Percentiles rank a stretch among this genome's conserved stretches.
These are phyloP conservation scores for Pyrenopolyporus hunteri DNA, from an alignment of 495 filamentous ascomycete species.

Conservation along the genomic window DNA sequence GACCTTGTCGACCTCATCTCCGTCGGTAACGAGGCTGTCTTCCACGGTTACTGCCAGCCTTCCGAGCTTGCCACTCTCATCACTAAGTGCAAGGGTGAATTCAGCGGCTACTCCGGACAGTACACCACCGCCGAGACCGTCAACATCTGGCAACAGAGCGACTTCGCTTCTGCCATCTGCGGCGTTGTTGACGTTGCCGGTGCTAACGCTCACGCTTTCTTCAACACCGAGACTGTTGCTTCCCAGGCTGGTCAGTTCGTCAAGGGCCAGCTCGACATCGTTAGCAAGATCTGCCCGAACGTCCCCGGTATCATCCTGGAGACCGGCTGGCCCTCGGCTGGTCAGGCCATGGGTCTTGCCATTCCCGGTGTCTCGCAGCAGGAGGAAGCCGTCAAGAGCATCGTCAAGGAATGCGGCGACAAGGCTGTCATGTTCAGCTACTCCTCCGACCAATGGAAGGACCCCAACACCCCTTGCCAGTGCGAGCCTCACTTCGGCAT, in stretches of 20 bases:
- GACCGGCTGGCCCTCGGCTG: slow-evolving; percentile 85
- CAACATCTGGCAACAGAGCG: slow-evolving; percentile 65
- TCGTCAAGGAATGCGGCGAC: slow-evolving; percentile 59
- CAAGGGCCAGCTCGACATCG: slow-evolving; percentile 64
- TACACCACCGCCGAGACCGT: slow-evolving; percentile 88
- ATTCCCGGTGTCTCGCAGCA: slow-evolving; percentile 72
- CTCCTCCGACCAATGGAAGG: slow-evolving; percentile 83
- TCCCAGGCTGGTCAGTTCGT: slow-evolving; percentile 76
- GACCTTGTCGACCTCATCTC: slow-evolving; percentile 76
- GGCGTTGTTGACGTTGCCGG: slow-evolving; percentile 74
- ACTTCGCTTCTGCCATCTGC: slow-evolving; percentile 67
- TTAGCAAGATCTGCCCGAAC: slow-evolving; percentile 68
- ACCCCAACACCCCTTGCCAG: slow-evolving; percentile 61
- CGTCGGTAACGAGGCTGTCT: slow-evolving; percentile 89
- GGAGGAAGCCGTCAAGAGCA: slow-evolving; percentile 68
- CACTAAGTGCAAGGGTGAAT: slow-evolving; percentile 54
- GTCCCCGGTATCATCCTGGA: slow-evolving; percentile 79
- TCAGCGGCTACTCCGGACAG: slow-evolving; percentile 75
- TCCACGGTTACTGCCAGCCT: slow-evolving; percentile 68
- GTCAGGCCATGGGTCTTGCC: slow-evolving; percentile 72
- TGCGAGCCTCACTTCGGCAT: slow-evolving; percentile 86
- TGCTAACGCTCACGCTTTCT: slow-evolving; percentile 91
- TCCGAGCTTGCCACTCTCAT: slow-evolving; percentile 73
- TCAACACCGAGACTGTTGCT: slow-evolving; percentile 72
- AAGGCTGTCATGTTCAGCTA: slow-evolving; percentile 80